Base-by-base conservation (phyloP, 2,329 filamentous ascomycete genomes). In the Fusarium newnesense region DNA sequence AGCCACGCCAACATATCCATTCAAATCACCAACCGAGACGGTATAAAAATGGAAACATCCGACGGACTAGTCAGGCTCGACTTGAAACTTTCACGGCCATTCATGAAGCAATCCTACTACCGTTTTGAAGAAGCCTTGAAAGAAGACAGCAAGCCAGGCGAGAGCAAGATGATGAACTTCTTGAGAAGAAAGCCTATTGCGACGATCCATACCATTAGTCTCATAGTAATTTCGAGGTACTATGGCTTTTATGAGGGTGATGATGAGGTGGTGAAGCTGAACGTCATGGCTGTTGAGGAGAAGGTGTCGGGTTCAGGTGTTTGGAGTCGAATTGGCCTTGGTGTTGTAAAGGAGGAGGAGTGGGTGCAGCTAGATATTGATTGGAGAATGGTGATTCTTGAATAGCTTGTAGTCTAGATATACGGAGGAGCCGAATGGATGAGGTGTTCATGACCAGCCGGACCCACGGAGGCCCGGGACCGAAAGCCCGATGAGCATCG, bases 351-450 rank as follows among this genome's bases (percentile, higher is more conserved):
- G 10, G 66, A 68, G 15, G 24, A 34, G 21, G 49, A 62, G 4
- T 69, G 66, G 66, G 4, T 37, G 1, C 36, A 26, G 9, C 4
- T 69, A 0, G 37, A 69, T 7, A 50, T 36, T 1, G 28, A 68
- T 5, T 69, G 66, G 66, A 67, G 50, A 11, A 30, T 50, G 32
- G 30, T 68, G 1, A 36, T 69, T 40, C 32, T 69, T 10, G 66
- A 42, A 13, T 67, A 50, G 30, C 34, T 42, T 21, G 13, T 15
- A 8, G 19, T 34, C 32, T 34, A 42, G 21, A 42, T 42, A 12
- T n/a, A 44, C 24, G 24, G 24, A 24, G 24, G 24, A 24, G 16
- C n/a, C 15, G 32, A 34, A 34, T 34, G 34, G 7, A 37, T 37
- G 36, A 11, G 9, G 18, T 4, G 18, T 37, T 37, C 42, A 3